Percentiles rank a stretch among this genome's conserved stretches.
Conservation (phyloP, 805 yeast genomes). For the Lipomyces anomalus region DNA sequence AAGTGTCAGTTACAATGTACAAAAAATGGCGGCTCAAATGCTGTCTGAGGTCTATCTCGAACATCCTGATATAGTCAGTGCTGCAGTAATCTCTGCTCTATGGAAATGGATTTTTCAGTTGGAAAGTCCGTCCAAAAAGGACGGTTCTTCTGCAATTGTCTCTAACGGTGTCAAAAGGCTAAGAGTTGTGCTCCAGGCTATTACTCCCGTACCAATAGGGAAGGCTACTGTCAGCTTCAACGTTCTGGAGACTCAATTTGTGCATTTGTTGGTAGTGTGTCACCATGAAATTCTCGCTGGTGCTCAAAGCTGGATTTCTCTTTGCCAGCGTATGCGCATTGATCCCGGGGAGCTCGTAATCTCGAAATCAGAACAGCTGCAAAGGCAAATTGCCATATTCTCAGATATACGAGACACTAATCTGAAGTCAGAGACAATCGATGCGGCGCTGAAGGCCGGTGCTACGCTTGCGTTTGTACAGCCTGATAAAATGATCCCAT, state of each 20-base stretch:
- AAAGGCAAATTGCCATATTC: constrained; percentile 25
- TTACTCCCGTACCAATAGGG: constrained; percentile 25
- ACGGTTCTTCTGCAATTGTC: constrained; percentile 20
- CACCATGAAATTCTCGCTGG: constrained; percentile 40
- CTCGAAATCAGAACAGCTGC: constrained; percentile 28
- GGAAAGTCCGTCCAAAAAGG: constrained; percentile 14
- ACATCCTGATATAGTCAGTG: constrained; percentile 41
- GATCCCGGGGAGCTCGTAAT: constrained; percentile 61
- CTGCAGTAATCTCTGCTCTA: constrained; percentile 42
- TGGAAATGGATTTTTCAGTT: constrained; percentile 29
- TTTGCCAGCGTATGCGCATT: constrained; percentile 50
- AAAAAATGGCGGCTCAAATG: constrained; percentile 24
- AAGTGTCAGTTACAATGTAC: constrained; percentile 5
- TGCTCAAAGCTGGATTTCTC: constrained; percentile 69
- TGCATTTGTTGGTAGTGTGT: constrained; percentile 40
- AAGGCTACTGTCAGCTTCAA: constrained; percentile 28
- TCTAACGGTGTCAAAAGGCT: constrained; percentile 21
- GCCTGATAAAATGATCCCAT: constrained; percentile 52
- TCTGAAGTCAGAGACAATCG: constrained; percentile 26
- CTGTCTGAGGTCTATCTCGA: constrained; percentile 29
- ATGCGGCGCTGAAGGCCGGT: constrained; percentile 29
- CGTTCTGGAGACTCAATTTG: constrained; percentile 30
- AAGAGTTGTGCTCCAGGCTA: constrained; percentile 19
- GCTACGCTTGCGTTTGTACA: constrained; percentile 49
- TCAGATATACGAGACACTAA: constrained; percentile 28